Base-by-base conservation (phyloP, 2,329 filamentous ascomycete genomes). In the Rugonectria rugulosa region DNA sequence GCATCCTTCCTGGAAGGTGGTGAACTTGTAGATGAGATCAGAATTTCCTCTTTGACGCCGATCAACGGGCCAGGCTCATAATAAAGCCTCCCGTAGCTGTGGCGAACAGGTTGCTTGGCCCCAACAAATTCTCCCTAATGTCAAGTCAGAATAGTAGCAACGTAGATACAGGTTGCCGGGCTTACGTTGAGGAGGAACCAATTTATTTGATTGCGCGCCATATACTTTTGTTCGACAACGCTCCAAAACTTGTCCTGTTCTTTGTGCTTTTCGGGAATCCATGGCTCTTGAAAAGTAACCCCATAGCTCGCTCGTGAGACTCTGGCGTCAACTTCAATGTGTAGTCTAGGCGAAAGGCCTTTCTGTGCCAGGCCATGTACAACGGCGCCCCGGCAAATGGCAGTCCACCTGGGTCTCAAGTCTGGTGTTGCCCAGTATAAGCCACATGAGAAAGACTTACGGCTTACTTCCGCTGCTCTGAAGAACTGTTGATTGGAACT, bases 381-480 rank as follows among this genome's bases (percentile, higher is more conserved):
- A 5, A 72, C 72, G 1, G 73, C 73, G 2, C 73, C 72, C 0
- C 72, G 68, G 17, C 70, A 72, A 4, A 75, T 68, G 0, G 73
- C 73, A 0, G 68, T 71, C 73, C 73, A 75, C 0, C 73, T 74
- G 11, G 2, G 1, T 2, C 6, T 9, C 2, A 5, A 26, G 32
- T 56, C 10, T 57, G 40, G n/a, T 9, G 5, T 5, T 7, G 11
- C 0, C 0, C 2, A 6, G n/a, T 50, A 4, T 24, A 17, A 6
- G 3, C 7, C n/a, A 2, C 26, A 3, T 5, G 10, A 12, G n/a
- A n/a, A n/a, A n/a, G 8, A 68, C 73, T 65, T 53, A 78, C 76
- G 75, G 74, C 3, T 65, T 69, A 1, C 49, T 60, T 1, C 70
- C 69, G 0, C 55, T 45, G 0, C 65, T 56, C 2, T 76, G 75